These are phyloP conservation scores for Nicotiana tomentosiformis DNA, from an alignment of 257 asterid genomes.

Conservation along the genomic window DNA sequence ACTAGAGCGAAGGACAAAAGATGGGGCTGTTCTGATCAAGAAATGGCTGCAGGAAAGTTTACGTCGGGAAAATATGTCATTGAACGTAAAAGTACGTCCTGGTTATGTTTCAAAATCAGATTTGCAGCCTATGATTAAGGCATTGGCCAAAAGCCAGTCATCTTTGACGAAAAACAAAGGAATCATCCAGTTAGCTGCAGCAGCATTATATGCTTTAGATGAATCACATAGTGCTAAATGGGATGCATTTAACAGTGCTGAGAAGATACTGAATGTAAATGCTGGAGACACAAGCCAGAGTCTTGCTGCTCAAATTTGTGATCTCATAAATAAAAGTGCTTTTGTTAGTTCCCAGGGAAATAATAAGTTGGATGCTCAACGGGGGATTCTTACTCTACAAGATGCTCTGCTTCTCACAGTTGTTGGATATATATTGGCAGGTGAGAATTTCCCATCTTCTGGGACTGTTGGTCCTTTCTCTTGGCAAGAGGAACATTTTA, in stretches of 20 bases:
- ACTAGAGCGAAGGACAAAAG: conserved; percentile 79
- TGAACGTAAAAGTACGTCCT: conserved; percentile 52
- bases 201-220: conserved; percentile 62
- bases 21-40: conserved; percentile 66
- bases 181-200: conserved; percentile 78
- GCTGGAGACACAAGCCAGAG: conserved; percentile 93
- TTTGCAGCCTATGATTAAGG: conserved; percentile 56
- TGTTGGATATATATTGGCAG: conserved; percentile 82
- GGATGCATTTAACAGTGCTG: conserved; percentile 92
- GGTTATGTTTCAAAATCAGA: conserved; percentile 68
- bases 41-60: conserved; percentile 95
- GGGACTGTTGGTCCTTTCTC: conserved; percentile 92
- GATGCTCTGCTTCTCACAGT: conserved; percentile 77
- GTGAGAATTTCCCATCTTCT: conserved; percentile 88
- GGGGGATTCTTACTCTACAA: conserved; percentile 61
- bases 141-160: conserved; percentile 60
- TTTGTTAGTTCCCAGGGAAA: conserved; percentile 42
- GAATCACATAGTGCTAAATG: conserved; percentile 59
- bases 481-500: conserved; percentile 98
- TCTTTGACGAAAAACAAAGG: conserved; percentile 67
- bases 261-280: conserved; percentile 84
- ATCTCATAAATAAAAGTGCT: conserved; percentile 82
- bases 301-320: conserved; percentile 95
- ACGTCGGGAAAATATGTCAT: conserved; percentile 58
- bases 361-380: conserved; percentile 28